Evolutionary conservation across 2,329 filamentous ascomycete species (phyloP).

Genomic region (Colletotrichum sp.): DNA sequence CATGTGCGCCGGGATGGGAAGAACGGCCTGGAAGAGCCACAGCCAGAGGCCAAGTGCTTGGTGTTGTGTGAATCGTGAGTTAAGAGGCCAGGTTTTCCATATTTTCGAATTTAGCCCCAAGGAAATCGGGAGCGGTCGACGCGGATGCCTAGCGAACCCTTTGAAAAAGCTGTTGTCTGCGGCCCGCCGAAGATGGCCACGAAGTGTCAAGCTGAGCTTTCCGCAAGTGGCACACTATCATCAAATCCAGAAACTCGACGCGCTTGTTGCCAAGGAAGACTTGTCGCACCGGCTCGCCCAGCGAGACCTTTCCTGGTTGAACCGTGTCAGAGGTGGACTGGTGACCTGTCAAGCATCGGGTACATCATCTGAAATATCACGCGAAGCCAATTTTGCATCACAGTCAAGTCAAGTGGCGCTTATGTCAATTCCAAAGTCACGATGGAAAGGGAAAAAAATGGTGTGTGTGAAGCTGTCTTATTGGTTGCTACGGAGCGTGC

Average conservation of each 20-base stretch:
- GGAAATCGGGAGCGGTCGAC: not conserved
- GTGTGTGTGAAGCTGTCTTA: not conserved
- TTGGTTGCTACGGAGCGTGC: not conserved
- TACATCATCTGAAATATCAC: not conserved
- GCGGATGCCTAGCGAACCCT: not conserved
- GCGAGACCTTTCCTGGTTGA: not conserved
- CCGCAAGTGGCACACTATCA: not conserved
- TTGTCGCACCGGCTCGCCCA: not conserved
- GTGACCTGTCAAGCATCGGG: not conserved
- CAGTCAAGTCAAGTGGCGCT: not conserved
- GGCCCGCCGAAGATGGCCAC: not conserved
- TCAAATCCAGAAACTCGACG: not conserved
- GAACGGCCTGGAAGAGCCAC: not conserved
- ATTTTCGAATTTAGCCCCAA: not conserved
- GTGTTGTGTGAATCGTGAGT: not conserved
- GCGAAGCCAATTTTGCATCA: not conserved
- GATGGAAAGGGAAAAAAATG: too few species aligned
- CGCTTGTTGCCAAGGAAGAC: not conserved
- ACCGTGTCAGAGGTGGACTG: not conserved
- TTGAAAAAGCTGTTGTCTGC: not conserved
- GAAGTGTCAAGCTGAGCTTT: not conserved
- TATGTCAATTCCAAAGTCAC: not conserved
- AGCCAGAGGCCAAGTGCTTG: not conserved
- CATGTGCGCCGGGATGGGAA: not conserved
- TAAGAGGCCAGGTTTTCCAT: accelerated